Evolutionary conservation across 2,329 filamentous ascomycete species (phyloP).

Genomic region (Arachnomyces sp.): DNA sequence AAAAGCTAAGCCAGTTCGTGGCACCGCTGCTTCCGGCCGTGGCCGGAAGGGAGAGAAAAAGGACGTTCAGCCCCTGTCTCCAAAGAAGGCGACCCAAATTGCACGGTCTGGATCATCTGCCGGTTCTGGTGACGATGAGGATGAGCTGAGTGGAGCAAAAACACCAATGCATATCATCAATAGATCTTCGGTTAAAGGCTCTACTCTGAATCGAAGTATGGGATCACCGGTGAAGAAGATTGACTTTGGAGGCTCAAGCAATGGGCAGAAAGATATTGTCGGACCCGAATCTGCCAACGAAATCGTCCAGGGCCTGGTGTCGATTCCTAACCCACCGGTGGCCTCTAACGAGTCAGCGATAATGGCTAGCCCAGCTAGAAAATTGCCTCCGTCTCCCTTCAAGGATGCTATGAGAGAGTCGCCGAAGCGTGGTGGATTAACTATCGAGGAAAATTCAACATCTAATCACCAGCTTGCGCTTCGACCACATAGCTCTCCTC

Average conservation of each 20-base stretch:
- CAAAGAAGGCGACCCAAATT: constrained; percentile 43
- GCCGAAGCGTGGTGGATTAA: constrained; percentile 23
- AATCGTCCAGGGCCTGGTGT: constrained; percentile 24
- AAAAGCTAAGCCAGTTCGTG: constrained; percentile 39
- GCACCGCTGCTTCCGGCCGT: constrained; percentile 18
- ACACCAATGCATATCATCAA: constrained; percentile 23
- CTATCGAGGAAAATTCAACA: not conserved
- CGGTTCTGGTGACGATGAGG: constrained; percentile 31
- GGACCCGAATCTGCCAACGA: constrained; percentile 18
- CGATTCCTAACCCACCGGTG: constrained; percentile 19
- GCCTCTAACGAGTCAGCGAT: constrained; percentile 27
- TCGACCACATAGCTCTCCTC: constrained; percentile 29
- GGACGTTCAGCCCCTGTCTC: constrained; percentile 34
- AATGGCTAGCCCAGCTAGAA: constrained; percentile 38
- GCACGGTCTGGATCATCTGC: constrained; percentile 32
- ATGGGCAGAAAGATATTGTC: constrained; percentile 3
- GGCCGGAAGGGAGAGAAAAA: constrained; percentile 13
- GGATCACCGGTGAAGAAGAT: constrained; percentile 33
- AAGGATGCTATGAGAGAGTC: constrained; percentile 36
- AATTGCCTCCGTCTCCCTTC: constrained; percentile 38
- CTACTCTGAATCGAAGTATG: constrained; percentile 16
- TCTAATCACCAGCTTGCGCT: constrained; percentile 17
- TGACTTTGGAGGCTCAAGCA: constrained; percentile 23
- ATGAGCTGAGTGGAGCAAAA: constrained; percentile 34
- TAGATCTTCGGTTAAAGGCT: constrained; percentile 27